phyloP scores from a whole-genome alignment of 2,329 filamentous ascomycete species.

The Aspergillus proliferans region DNA sequence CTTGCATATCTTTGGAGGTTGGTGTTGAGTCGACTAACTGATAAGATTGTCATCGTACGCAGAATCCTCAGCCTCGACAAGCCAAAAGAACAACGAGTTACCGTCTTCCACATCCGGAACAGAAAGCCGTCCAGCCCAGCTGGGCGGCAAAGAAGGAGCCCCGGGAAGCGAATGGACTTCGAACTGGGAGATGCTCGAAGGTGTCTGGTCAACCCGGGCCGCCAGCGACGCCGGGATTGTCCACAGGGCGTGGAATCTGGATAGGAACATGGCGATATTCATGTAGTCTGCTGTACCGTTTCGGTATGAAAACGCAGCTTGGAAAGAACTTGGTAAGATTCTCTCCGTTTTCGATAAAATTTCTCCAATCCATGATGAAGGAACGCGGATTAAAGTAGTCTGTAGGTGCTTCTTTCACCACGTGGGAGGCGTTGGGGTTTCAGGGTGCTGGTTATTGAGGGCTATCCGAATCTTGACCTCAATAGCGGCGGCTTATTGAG shows the following conservation, averaged over 20 bases:
- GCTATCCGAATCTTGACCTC: slow-evolving; percentile 6
- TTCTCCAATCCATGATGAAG: neutral
- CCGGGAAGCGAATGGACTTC: slow-evolving; percentile 25
- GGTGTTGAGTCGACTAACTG: slow-evolving; percentile 16
- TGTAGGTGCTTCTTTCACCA: neutral
- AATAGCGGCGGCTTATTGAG: slow-evolving; percentile 9
- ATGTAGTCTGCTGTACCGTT: slow-evolving; percentile 3
- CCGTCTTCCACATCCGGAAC: slow-evolving; percentile 22
- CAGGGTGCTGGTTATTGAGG: neutral
- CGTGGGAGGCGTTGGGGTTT: neutral
- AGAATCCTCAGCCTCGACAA: slow-evolving; percentile 26
- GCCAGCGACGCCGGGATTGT: slow-evolving; percentile 4
- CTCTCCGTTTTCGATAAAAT: neutral
- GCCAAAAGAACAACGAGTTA: slow-evolving; percentile 33
- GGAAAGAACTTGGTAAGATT: neutral
- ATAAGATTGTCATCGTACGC: slow-evolving; percentile 29
- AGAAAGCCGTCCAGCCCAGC: slow-evolving; percentile 30
- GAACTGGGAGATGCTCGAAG: slow-evolving; percentile 15
- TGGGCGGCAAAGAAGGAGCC: slow-evolving; percentile 21
- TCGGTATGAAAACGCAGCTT: neutral
- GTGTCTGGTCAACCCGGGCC: slow-evolving; percentile 4
- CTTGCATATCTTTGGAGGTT: neutral
- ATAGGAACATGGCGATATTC: slow-evolving; percentile 15
- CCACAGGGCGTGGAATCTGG: slow-evolving; percentile 16
- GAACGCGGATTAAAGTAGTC: neutral